Evolutionary conservation across 2,329 filamentous ascomycete genomes (phyloP), one percentile per base, ranked within the genome.

Genomic region (Pseudocercospora eumusae): DNA sequence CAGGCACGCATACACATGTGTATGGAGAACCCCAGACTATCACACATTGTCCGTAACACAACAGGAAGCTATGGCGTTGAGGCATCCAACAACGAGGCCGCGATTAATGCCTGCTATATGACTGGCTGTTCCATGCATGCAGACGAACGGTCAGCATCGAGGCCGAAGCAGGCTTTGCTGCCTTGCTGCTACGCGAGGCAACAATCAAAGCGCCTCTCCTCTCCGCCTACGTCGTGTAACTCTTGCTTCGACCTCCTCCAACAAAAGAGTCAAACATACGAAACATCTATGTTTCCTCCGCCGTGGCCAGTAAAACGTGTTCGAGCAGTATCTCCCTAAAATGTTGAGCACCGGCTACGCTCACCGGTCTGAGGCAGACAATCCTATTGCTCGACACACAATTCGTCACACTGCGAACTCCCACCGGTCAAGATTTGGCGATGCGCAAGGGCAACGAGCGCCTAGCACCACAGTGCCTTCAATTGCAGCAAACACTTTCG

Each of bases 21-120:
- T 23, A 50, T 50, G 47, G 47, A 11, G 15, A n/a, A 27, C 47
- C 23, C 47, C 47, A 50, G 47, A 50, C 47, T 15, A 50, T 15
- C 47, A 50, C 47, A 50, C 47, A 50, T 50, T 50, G 47, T 50
- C 23, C 11, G 47, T 50, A 4, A 25, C 47, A 50, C 47, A 10
- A 50, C 47, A 50, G 23, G 23, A 50, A 50, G 47, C 47, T 50
- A 50, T 50, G 47, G 47, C 47, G 11, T 23, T 23, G 47, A 50
- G 47, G 47, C 47, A 23, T 50, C 47, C 47, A 50, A 36, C 33
- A 36, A 27, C 21, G 47, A 27, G 47, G 47, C 47, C 47, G 20
- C 20, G 10, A 27, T 23, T 13, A 10, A 27, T 50, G 23, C 47
- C 47, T 50, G 47, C 47, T 23, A 28, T 10, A 21, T 50, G 23